Evolutionary conservation across 2,329 filamentous ascomycete genomes (phyloP).

Genomic region (Pseudogymnoascus sp.): DNA sequence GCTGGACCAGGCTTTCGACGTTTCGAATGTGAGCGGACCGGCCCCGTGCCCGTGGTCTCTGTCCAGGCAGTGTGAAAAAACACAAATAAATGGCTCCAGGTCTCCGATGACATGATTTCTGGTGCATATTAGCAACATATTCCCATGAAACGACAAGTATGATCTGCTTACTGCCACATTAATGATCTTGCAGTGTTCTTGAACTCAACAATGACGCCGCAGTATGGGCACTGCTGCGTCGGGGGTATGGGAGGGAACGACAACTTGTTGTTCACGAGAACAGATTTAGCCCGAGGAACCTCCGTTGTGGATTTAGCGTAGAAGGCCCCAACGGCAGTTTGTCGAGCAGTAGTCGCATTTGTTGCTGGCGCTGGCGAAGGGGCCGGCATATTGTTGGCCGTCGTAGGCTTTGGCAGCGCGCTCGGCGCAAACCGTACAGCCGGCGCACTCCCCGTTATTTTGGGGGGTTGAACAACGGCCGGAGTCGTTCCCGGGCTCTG

Average conservation of each 20-base stretch:
- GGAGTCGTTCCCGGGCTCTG: conserved; percentile 13
- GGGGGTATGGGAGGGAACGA: conserved; percentile 21
- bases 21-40: conserved; percentile 21
- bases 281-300: conserved; percentile 22
- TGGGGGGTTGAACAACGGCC: conserved; percentile 14
- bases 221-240: conserved; percentile 21
- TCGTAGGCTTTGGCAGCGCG: conserved; percentile 14
- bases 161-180: conserved; percentile 17
- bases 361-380: conserved; percentile 17
- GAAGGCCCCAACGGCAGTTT: conserved; percentile 22
- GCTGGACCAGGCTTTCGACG: conserved; percentile 22
- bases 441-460: conserved; percentile 16
- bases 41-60: conserved; percentile 10
- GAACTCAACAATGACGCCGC: conserved; percentile 22
- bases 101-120: conserved; percentile 21
- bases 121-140: conserved; percentile 1
- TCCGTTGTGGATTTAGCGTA: conserved; percentile 20
- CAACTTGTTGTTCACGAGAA: conserved; percentile 22
- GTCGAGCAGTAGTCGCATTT: conserved; percentile 23
- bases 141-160: conserved; percentile 14
- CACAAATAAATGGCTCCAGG: conserved; percentile 19
- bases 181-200: conserved; percentile 13
- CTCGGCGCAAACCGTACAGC: conserved; percentile 17
- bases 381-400: conserved; percentile 9
- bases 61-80: conserved; percentile 7